Base-by-base conservation (phyloP, 495 filamentous ascomycete species). In the Lasiosphaeris hirsuta region DNA sequence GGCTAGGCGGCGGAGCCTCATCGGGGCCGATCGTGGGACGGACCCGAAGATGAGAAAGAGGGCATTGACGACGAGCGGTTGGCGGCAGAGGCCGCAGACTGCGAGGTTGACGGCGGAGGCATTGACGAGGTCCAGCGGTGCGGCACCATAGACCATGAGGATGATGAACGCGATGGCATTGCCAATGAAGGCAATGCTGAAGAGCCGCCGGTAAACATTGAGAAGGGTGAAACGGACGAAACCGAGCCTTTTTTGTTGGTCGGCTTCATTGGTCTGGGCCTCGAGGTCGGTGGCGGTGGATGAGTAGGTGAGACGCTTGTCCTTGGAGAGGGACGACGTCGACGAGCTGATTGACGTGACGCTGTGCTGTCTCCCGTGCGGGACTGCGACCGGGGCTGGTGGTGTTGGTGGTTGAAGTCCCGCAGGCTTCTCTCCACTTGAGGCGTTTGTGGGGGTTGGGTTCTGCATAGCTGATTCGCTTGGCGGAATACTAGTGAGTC, bases 41-140 rank as follows among this genome's bases (percentile, higher is more conserved):
- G 63, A 54, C 54, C 68, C 86, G 50, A 83, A 84, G 49, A 84
- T 62, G 51, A 74, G 68, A 63, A 86, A 92, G 37, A 90, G 81
- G 30, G 79, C 54, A 70, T 93, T 93, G 64, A 93, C 75, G 23
- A 90, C 80, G 38, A 88, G 75, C 49, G 90, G 87, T 62, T 90
- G 86, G 3, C 89, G 83, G 64, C 86, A 85, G 43, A 90, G 67
- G 36, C 78, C 71, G 56, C 72, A 72, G 33, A 78, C 72, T 56
- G 75, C 63, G 39, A 80, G 67, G 62, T 81, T 80, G 64, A 68
- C 38, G 37, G 75, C 74, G 13, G 75, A 68, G 17, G 76, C 77
- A 41, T 65, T 69, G 56, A 71, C 63, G 19, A 69, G 54, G 56
- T 65, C 64, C 33, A 68, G 23, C 10, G 64, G 54, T n/a, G 49